phyloP scores from a whole-genome alignment of 2,329 filamentous ascomycete species.

The Biscogniauxia sp. region DNA sequence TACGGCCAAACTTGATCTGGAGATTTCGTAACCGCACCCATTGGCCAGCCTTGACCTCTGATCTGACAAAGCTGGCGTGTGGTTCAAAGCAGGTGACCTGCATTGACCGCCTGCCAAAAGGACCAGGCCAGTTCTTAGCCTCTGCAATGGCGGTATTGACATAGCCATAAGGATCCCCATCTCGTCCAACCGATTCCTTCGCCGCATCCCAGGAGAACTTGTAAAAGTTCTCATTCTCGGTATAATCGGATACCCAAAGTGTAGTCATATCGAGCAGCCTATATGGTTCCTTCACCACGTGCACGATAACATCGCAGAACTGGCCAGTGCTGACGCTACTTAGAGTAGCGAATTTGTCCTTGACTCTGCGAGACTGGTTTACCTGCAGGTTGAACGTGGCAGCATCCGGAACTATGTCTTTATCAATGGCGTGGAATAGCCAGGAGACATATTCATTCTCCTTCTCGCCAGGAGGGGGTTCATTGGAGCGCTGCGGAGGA shows the following conservation, averaged over 20 bases:
- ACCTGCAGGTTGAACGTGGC: slow-evolving; percentile 42
- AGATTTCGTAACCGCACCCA: slow-evolving; percentile 71
- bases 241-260: slow-evolving; percentile 82
- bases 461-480: slow-evolving; percentile 21
- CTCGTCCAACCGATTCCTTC: slow-evolving; percentile 33
- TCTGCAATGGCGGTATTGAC: slow-evolving; percentile 32
- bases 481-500: slow-evolving; percentile 7
- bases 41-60: slow-evolving; percentile 54
- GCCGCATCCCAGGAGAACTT: slow-evolving; percentile 40
- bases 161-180: slow-evolving; percentile 59
- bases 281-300: slow-evolving; percentile 59
- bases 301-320: slow-evolving; percentile 69
- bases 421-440: slow-evolving; percentile 45
- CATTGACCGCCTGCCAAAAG: slow-evolving; percentile 69
- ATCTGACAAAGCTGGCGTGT: slow-evolving; percentile 59
- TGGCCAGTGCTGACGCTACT: slow-evolving; percentile 54
- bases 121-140: slow-evolving; percentile 63
- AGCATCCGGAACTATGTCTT: slow-evolving; percentile 40
- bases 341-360: slow-evolving; percentile 62
- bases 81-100: slow-evolving; percentile 69
- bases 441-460: slow-evolving; percentile 47
- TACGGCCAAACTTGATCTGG: slow-evolving; percentile 59
- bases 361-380: slow-evolving; percentile 41
- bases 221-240: slow-evolving; percentile 64
- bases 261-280: slow-evolving; percentile 47